phyloP scores from a whole-genome alignment of 2,329 filamentous ascomycete genomes.

The Ceratocystis albifundus region DNA sequence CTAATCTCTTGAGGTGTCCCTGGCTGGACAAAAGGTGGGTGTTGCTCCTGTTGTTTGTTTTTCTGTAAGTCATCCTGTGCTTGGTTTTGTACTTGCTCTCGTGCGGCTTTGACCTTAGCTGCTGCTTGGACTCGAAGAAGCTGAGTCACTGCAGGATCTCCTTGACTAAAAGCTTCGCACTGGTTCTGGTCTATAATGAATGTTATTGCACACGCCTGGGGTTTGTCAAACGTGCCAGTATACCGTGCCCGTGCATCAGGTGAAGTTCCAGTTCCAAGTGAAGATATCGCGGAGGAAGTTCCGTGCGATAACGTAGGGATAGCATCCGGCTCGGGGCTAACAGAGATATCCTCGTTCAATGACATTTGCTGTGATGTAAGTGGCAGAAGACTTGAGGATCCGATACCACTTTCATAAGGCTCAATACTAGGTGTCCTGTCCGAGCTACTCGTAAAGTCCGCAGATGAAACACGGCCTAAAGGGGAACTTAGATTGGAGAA shows the following conservation, averaged over 20 bases:
- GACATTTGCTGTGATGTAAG: neutral
- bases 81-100: neutral
- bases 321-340: neutral
- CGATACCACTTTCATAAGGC: neutral
- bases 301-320: neutral
- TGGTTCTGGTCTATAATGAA: neutral
- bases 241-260: neutral
- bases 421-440: too few relatives aligned
- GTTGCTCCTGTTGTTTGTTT: conserved; percentile 1
- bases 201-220: neutral
- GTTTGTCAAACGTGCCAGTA: neutral
- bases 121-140: neutral
- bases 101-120: neutral
- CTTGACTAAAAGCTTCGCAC: neutral
- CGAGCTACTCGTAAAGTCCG: neutral
- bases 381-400: neutral
- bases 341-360: neutral
- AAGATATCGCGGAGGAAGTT: neutral
- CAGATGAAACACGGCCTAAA: neutral
- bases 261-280: neutral
- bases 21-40: neutral
- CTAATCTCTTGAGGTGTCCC: neutral
- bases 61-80: neutral
- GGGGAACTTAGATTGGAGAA: neutral
- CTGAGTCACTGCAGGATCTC: neutral